Percentiles rank a stretch among this genome's conserved stretches.
Evolutionary conservation across 148 eudicot genomes (phyloP).

Genomic region (Pharnaceum exiguum): DNA sequence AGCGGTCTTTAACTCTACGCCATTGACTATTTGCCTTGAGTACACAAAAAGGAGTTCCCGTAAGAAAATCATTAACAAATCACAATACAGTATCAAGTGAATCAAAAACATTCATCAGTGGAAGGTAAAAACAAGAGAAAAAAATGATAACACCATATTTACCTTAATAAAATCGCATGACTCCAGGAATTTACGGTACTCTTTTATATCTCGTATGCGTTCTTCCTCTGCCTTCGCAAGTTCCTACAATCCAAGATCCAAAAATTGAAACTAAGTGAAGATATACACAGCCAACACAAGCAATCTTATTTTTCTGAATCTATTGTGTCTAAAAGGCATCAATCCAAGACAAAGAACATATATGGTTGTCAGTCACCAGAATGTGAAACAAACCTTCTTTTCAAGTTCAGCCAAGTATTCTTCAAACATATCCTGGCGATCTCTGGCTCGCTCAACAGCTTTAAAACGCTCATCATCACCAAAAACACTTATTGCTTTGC

Average conservation of each 20-base stretch:
- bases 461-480: slow-evolving; percentile 88
- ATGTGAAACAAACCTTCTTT: slow-evolving; percentile 55
- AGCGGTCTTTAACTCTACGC: slow-evolving; percentile 92
- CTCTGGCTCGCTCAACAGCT: slow-evolving; percentile 74
- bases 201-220: slow-evolving; percentile 48
- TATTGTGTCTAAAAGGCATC: background rate
- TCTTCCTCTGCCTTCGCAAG: slow-evolving; percentile 79
- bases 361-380: background rate
- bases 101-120: background rate
- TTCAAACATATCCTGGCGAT: slow-evolving; percentile 80
- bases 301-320: background rate
- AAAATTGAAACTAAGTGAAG: background rate
- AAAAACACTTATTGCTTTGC: slow-evolving; percentile 59
- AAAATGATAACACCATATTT: slow-evolving; percentile 4
- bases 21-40: slow-evolving; percentile 91
- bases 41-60: slow-evolving; percentile 1
- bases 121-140: background rate
- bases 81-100: background rate
- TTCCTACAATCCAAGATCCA: slow-evolving; percentile 41
- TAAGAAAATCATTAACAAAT: slow-evolving; percentile 8
- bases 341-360: background rate
- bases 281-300: background rate
- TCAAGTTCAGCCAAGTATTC: slow-evolving; percentile 59
- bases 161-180: slow-evolving; percentile 95
- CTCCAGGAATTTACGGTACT: slow-evolving; percentile 72